Percentiles rank a stretch among this genome's conserved stretches.
Conservation (phyloP, 257 asterid genomes). For the Agastache rugosa region DNA sequence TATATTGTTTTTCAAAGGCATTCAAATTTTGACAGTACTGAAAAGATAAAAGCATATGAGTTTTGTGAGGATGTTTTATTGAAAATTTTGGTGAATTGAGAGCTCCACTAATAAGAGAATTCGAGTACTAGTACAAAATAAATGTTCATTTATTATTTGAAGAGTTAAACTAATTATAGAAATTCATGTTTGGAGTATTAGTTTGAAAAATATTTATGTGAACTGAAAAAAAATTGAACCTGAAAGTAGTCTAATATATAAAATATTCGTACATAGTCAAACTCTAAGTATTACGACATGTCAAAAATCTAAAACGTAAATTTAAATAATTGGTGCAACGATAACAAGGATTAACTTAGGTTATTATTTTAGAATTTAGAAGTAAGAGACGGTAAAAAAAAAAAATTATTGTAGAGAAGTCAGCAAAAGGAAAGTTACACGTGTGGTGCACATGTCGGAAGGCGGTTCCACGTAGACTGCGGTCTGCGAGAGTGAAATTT, state of each 20-base stretch:
- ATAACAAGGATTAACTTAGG: not conserved
- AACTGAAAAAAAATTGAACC: no score
- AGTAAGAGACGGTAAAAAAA: not conserved
- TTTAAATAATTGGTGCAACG: not conserved
- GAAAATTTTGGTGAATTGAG: no score
- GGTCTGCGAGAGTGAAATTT: constrained; percentile 9
- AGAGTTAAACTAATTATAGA: not conserved
- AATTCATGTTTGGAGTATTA: not conserved
- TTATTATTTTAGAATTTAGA: not conserved
- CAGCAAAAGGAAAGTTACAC: not conserved
- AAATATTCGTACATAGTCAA: no score
- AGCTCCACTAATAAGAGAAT: no score
- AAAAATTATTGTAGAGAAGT: not conserved
- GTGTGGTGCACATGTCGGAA: constrained; percentile 21
- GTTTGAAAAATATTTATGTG: not conserved
- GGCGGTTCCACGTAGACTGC: constrained; percentile 13
- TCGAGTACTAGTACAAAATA: not conserved
- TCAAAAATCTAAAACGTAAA: not conserved
- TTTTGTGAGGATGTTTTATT: no score
- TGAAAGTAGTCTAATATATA: no score
- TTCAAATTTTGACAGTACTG: no score
- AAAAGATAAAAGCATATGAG: no score
- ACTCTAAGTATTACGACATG: no score
- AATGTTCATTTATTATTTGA: not conserved
- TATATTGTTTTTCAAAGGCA: no score